Evolutionary conservation across 2,329 filamentous ascomycete species (phyloP), one percentile per base, ranked within the genome.

Genomic region (Fusarium hainanense): DNA sequence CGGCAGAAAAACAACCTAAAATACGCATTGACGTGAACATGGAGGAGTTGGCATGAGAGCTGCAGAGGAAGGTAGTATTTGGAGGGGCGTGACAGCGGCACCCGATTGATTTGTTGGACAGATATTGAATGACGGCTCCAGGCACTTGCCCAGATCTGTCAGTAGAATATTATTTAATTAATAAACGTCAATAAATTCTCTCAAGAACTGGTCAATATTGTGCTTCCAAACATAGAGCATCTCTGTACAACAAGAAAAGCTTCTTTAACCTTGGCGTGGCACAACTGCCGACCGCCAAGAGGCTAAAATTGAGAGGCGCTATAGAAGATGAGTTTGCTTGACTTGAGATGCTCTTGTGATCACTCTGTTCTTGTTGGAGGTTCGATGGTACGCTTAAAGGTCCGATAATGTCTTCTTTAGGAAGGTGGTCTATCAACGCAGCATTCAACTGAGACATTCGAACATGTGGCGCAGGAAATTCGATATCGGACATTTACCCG

Each of bases 391-490:
- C 59, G 27, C 41, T 14, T 40, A 16, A 25, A 50, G 59, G 10
- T 47, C 14, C 40, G 11, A 14, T 20, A 28, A 11, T 11, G 41
- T 13, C 51, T 59, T 13, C 6, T 51, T 58, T 47, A 58, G 62
- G 62, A 58, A 64, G 62, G 62, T 65, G 32, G 40, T n/a, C 34
- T 23, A 16, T n/a, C 40, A 46, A 50, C 55, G 37, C 27, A 49
- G 43, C 44, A 41, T 47, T 13, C 16, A 37, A 44, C 9, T 27
- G 41, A 65, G 62, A 64, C 62, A 64, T 30, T 58, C 16, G 46
- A 25, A 4, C 62, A 64, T 46, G 62, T 64, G 62, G 62, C 32
- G 37, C 5, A 64, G 3, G 1, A 12, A n/a, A 37, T 6, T 37
- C 18, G 18, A 37, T 37, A n/a, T 37, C 34, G 34, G 18, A 37